A percentile compares a stretch with the other conserved stretches of the same genome.
Evolutionary conservation across 2,329 filamentous ascomycete species (phyloP).

Genomic region (Calonectria honghensis): DNA sequence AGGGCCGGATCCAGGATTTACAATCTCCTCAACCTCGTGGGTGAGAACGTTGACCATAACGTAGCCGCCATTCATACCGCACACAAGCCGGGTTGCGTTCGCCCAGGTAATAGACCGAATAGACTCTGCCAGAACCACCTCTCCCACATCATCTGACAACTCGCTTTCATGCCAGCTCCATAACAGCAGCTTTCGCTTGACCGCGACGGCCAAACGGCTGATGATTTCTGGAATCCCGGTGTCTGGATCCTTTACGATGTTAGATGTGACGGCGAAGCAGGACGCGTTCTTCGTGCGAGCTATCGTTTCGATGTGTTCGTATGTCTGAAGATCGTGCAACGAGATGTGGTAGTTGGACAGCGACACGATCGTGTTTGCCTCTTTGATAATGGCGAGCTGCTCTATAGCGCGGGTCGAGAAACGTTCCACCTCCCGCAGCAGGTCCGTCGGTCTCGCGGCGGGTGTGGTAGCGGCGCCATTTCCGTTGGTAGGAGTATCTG

Average conservation of each 20-base stretch:
- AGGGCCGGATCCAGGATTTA: conserved; percentile 83
- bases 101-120: conserved; percentile 95
- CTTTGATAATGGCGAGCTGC: conserved; percentile 96
- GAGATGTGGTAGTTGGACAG: conserved; percentile 93
- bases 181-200: conserved; percentile 90
- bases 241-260: conserved; percentile 91
- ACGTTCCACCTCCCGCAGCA: conserved; percentile 93
- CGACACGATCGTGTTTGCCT: conserved; percentile 92
- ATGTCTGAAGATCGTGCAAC: conserved; percentile 91
- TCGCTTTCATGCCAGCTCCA: conserved; percentile 99
- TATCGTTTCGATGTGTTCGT: conserved; percentile 86
- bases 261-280: conserved; percentile 94
- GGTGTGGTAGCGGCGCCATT: conserved; percentile 56
- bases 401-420: conserved; percentile 94
- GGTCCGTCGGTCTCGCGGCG: conserved; percentile 79
- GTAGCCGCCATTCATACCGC: conserved; percentile 93
- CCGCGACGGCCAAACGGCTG: conserved; percentile 91
- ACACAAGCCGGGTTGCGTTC: conserved; percentile 88
- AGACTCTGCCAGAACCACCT: conserved; percentile 87
- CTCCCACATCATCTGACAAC: conserved; percentile 81
- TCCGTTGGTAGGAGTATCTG: conserved; percentile 56
- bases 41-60: conserved; percentile 89
- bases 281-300: conserved; percentile 90
- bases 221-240: conserved; percentile 96
- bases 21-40: conserved; percentile 84